Evolutionary conservation across 768 basidiomycete genomes (phyloP).

Genomic region (Candolleomyces efflorescens): DNA sequence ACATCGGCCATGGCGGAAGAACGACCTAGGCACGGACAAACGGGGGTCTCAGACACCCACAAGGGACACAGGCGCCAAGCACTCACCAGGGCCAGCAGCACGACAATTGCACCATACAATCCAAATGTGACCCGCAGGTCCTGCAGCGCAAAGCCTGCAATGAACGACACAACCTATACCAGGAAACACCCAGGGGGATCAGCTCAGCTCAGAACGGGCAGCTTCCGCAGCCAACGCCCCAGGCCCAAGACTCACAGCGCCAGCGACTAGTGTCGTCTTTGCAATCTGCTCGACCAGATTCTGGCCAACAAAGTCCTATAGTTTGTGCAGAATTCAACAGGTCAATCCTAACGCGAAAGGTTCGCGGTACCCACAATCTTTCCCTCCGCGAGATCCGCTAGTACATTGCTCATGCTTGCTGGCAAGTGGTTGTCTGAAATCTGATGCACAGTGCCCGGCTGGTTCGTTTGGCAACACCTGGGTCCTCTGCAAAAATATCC

Average conservation of each 20-base stretch:
- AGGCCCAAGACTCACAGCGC: constrained; percentile 37
- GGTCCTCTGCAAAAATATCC: no score
- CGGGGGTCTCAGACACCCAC: neutral
- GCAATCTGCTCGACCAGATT: constrained; percentile 45
- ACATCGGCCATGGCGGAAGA: constrained; percentile 69
- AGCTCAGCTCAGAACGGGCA: neutral
- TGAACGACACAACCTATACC: constrained; percentile 48
- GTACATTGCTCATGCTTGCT: constrained; percentile 15
- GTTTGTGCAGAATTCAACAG: neutral
- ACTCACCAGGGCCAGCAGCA: constrained; percentile 41
- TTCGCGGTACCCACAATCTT: constrained; percentile 31
- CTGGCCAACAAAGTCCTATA: constrained; percentile 63
- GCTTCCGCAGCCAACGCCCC: neutral
- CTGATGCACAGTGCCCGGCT: neutral
- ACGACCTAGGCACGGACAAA: constrained; percentile 36
- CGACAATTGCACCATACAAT: constrained; percentile 36
- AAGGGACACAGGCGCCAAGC: neutral
- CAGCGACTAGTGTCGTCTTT: constrained; percentile 36
- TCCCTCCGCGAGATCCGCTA: constrained; percentile 34
- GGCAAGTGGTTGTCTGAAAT: neutral
- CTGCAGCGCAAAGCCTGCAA: constrained; percentile 53
- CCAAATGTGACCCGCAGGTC: constrained; percentile 51
- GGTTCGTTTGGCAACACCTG: no score
- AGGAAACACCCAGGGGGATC: constrained; percentile 18
- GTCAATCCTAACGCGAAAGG: neutral